Evolutionary conservation across 805 yeast genomes (phyloP).

Genomic region (Soucietia sequanensis): DNA sequence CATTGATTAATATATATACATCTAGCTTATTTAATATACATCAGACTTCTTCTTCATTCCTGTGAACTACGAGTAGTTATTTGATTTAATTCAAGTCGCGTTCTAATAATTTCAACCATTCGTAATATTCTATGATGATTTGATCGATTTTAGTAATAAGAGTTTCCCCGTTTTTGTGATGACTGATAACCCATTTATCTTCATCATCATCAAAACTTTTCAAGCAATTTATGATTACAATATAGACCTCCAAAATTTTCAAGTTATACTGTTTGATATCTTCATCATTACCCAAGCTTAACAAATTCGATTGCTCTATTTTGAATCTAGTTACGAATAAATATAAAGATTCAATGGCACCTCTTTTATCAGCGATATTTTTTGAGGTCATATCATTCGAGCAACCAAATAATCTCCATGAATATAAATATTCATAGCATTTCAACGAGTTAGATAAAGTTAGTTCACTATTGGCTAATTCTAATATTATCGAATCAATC

Average conservation of each 20-base stretch:
- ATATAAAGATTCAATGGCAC: slow-evolving; percentile 40
- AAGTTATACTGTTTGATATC: slow-evolving; percentile 33
- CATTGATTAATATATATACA: slow-evolving; percentile 1
- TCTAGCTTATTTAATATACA: background rate
- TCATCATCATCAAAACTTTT: slow-evolving; percentile 31
- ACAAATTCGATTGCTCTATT: slow-evolving; percentile 17
- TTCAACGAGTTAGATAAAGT: slow-evolving; percentile 28
- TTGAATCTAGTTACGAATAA: slow-evolving; percentile 35
- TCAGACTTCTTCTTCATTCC: background rate
- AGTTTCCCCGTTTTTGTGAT: slow-evolving; percentile 11
- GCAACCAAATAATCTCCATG: slow-evolving; percentile 40
- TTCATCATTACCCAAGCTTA: slow-evolving; percentile 13
- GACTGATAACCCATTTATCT: slow-evolving; percentile 37
- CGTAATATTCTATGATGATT: slow-evolving; percentile 29
- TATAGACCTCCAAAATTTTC: slow-evolving; percentile 40
- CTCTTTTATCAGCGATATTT: slow-evolving; percentile 30
- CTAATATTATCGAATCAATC: slow-evolving; percentile 32
- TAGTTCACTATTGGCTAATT: slow-evolving; percentile 31
- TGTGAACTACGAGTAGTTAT: background rate
- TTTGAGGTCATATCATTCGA: slow-evolving; percentile 9
- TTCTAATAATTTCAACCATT: slow-evolving; percentile 35
- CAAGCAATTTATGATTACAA: slow-evolving; percentile 39
- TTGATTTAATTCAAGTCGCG: slow-evolving; percentile 15
- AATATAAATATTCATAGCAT: slow-evolving; percentile 36
- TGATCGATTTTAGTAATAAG: slow-evolving; percentile 27